These are phyloP conservation scores for Eucalyptus guilfoylei DNA, from an alignment of 345 rosid genomes.

Conservation along the genomic window DNA sequence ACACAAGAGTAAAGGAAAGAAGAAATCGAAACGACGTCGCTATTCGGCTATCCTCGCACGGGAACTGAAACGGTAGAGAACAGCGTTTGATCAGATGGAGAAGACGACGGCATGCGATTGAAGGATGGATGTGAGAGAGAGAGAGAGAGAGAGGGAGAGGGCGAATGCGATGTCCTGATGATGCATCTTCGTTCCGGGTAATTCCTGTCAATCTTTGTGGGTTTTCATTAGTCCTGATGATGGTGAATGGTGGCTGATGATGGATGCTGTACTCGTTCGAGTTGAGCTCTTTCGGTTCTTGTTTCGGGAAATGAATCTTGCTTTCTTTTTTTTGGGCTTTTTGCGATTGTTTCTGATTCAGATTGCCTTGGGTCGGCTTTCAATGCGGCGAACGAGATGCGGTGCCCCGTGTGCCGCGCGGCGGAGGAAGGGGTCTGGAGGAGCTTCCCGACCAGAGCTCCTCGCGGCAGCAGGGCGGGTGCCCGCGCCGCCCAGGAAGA, in stretches of 20 bases:
- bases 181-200: neutral
- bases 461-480: neutral
- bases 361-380: conserved; percentile 23
- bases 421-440: conserved; percentile 11
- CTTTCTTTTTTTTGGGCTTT: neutral
- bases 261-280: neutral
- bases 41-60: neutral
- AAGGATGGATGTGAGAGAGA: neutral
- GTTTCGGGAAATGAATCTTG: neutral
- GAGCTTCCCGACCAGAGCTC: neutral
- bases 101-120: neutral
- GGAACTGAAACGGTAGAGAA: neutral
- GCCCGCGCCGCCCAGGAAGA: neutral
- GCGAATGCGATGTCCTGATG: neutral
- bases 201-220: neutral
- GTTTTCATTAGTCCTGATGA: neutral
- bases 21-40: neutral
- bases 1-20: accelerated
- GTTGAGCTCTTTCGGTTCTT: neutral
- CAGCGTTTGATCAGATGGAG: neutral
- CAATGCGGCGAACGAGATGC: conserved; percentile 1
- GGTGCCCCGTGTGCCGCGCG: conserved; percentile 14
- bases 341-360: neutral
- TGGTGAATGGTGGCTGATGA: neutral
- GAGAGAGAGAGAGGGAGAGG: neutral